Evolutionary conservation across 805 yeast genomes (phyloP).

Genomic region (Ogataea methanolica): DNA sequence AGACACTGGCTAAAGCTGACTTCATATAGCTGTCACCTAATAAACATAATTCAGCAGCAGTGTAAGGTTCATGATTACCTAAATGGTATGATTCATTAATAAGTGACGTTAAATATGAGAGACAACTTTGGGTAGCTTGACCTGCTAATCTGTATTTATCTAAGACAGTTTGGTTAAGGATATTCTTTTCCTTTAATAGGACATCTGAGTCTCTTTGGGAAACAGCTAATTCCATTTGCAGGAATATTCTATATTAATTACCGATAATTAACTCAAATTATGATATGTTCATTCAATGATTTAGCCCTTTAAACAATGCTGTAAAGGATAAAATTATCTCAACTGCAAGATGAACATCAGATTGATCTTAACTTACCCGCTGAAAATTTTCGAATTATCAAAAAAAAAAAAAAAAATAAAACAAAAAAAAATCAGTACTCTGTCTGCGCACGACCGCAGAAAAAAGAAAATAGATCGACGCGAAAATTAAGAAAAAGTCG

Average conservation of each 20-base stretch:
- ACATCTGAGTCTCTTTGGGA: conserved; percentile 71
- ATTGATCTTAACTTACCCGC: too few species aligned
- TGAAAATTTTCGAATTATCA: too few species aligned
- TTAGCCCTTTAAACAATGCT: too few species aligned
- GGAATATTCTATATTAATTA: background rate
- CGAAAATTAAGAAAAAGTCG: too few species aligned
- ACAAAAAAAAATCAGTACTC: too few species aligned
- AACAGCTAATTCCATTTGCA: conserved; percentile 65
- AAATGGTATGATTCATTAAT: conserved; percentile 74
- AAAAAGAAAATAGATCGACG: too few species aligned
- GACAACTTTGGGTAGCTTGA: conserved; percentile 78
- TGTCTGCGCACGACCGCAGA: too few species aligned
- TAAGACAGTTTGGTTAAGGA: conserved; percentile 53
- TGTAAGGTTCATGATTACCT: conserved; percentile 41
- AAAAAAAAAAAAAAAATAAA: too few species aligned
- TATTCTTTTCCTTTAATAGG: conserved; percentile 68
- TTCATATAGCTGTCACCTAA: conserved; percentile 74
- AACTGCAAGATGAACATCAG: too few species aligned
- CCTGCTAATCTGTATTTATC: conserved; percentile 90
- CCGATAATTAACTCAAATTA: too few species aligned
- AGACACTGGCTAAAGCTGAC: conserved; percentile 54
- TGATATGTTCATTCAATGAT: too few species aligned
- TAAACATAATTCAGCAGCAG: conserved; percentile 71
- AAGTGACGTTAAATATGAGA: conserved; percentile 58
- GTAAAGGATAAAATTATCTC: too few species aligned